Conservation (phyloP, 2,329 filamentous ascomycete species). For the Madurella fahalii region DNA sequence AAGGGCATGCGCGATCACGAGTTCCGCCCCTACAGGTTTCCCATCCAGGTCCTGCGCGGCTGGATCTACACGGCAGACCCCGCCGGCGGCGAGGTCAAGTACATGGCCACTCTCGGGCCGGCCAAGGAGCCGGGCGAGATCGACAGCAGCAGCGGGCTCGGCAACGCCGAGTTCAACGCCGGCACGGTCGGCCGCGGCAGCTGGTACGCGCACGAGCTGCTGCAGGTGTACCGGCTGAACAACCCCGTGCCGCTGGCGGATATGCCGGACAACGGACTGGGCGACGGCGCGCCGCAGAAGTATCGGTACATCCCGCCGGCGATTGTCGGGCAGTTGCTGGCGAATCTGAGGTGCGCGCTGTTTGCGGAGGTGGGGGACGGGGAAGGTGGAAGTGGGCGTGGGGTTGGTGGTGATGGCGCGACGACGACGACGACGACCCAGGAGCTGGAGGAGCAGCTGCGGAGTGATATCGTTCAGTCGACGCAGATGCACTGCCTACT, state of each 20-base stretch:
- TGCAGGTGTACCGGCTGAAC: constrained; percentile 59
- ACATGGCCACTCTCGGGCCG: constrained; percentile 54
- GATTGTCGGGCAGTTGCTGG: constrained; percentile 53
- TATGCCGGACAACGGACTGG: constrained; percentile 54
- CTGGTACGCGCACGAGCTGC: constrained; percentile 48
- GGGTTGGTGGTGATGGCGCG: constrained; percentile 11
- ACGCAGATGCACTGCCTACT: constrained; percentile 23
- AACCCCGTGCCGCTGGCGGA: constrained; percentile 50
- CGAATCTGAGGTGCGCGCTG: constrained; percentile 52
- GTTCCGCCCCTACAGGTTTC: constrained; percentile 53
- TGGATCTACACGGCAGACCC: constrained; percentile 57
- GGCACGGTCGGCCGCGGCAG: constrained; percentile 32
- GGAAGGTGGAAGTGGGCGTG: constrained; percentile 24
- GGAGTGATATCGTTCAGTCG: constrained; percentile 38
- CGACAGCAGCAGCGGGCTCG: constrained; percentile 40
- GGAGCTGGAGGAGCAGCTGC: constrained; percentile 49
- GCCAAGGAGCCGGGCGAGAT: constrained; percentile 47
- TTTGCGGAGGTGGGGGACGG: constrained; percentile 34
- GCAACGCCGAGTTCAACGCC: constrained; percentile 50
- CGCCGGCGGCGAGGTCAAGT: constrained; percentile 46
- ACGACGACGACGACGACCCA: constrained; percentile 42
- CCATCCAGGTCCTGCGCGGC: constrained; percentile 51
- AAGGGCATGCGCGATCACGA: constrained; percentile 51
- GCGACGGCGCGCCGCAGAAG: constrained; percentile 46
- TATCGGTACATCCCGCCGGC: constrained; percentile 54